These are phyloP conservation scores for Darksidea phi DNA, from an alignment of 495 filamentous ascomycete genomes.

Conservation along the genomic window DNA sequence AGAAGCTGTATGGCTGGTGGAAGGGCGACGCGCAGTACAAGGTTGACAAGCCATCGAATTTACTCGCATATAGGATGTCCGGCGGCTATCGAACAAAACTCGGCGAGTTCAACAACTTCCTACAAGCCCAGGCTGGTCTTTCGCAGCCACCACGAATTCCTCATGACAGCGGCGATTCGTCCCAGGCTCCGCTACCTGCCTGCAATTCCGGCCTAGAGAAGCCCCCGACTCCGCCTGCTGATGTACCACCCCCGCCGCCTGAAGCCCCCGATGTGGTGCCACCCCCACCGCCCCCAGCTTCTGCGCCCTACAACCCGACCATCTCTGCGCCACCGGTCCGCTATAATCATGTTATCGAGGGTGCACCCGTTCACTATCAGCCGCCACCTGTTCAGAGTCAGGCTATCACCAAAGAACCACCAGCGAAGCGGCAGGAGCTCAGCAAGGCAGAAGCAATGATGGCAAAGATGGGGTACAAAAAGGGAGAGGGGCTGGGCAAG, in stretches of 20 bases:
- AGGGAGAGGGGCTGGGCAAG: constrained; percentile 83
- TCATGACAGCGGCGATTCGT: no score
- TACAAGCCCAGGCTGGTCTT: no score
- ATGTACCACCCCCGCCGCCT: neutral
- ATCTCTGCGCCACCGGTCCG: constrained; percentile 72
- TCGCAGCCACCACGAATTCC: no score
- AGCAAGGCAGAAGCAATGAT: constrained; percentile 71
- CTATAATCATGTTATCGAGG: constrained; percentile 62
- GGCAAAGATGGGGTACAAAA: constrained; percentile 88
- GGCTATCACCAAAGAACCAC: constrained; percentile 56
- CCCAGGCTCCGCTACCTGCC: no score
- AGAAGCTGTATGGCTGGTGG: neutral
- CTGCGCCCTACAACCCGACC: constrained; percentile 43
- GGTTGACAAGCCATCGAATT: neutral
- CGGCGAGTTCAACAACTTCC: no score
- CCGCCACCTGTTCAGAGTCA: constrained; percentile 36
- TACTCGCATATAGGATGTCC: neutral
- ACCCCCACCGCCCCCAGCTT: constrained; percentile 41
- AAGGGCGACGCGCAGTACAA: neutral
- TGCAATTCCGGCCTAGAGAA: no score
- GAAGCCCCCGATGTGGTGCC: constrained; percentile 35
- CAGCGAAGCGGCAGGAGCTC: constrained; percentile 62
- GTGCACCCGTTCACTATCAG: constrained; percentile 55
- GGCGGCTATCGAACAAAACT: no score
- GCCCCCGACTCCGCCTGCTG: constrained; percentile 1